Evolutionary conservation across 805 yeast species (phyloP).

Genomic region (Monosporozyma siamensis): DNA sequence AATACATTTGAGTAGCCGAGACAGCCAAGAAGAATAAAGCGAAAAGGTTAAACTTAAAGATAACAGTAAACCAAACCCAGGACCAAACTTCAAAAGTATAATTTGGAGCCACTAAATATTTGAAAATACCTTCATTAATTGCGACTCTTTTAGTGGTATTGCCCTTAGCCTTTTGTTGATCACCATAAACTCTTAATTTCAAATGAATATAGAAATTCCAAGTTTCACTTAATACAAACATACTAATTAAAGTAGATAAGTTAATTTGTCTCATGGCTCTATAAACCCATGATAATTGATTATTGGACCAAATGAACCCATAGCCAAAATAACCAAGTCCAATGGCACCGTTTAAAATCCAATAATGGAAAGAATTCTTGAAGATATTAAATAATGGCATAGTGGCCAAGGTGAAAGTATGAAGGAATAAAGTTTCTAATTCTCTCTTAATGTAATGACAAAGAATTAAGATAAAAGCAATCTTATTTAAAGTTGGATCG

Average conservation of each 20-base stretch:
- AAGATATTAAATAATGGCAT: conserved; percentile 86
- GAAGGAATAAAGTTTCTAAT: conserved; percentile 75
- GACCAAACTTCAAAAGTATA: conserved; percentile 77
- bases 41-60: conserved; percentile 65
- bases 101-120: conserved; percentile 81
- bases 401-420: conserved; percentile 76
- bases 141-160: conserved; percentile 30
- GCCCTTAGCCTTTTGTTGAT: conserved; percentile 29
- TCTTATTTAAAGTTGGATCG: conserved; percentile 21
- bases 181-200: conserved; percentile 47
- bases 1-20: conserved; percentile 73
- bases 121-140: conserved; percentile 75
- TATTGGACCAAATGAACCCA: conserved; percentile 31
- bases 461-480: conserved; percentile 40
- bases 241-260: conserved; percentile 28
- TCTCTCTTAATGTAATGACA: conserved; percentile 84
- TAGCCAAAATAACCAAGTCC: conserved; percentile 41
- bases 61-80: conserved; percentile 63
- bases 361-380: conserved; percentile 85
- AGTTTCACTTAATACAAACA: conserved; percentile 53
- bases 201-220: conserved; percentile 68
- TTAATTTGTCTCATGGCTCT: conserved; percentile 12
- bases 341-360: conserved; percentile 76
- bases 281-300: conserved; percentile 12
- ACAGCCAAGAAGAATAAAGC: conserved; percentile 62